Evolutionary conservation across 2,329 filamentous ascomycete species (phyloP), one percentile per base, ranked within the genome.

Genomic region (Colletotrichum horii): DNA sequence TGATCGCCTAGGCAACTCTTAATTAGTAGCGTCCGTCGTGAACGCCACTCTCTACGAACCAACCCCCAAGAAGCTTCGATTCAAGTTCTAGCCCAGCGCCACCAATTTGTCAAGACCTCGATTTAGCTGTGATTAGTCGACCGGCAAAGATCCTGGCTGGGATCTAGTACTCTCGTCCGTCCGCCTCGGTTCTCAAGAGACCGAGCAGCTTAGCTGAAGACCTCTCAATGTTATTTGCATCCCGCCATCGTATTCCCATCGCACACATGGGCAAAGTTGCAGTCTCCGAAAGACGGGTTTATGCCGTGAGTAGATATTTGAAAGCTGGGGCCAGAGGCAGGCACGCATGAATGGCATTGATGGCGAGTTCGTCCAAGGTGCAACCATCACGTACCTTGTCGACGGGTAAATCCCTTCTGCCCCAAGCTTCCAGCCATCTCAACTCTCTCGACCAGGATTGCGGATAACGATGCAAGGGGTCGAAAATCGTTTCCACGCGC

Each of bases 311-410:
- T 34, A 28, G 7, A 26, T n/a, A 14, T 19, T 22, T 11, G 43
- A 52, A 30, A 43, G 62, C 74, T 38, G 32, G 24, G 70, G 28
- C 48, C 58, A 65, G 28, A 6, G 19, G 30, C 19, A 65, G 69
- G 62, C 26, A 61, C 15, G 6, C 22, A 34, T 16, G 22, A 28
- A 22, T 28, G 36, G 26, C 52, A 52, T 48, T 52, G 30, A 64
- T 48, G 22, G 55, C 62, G 32, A 36, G 70, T 74, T 74, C 74
- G 36, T 76, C 65, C 74, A 38, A 74, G 65, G 74, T 69, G 22
- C 30, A 26, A 19, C n/a, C 28, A 56, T 22, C 71, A 66, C 61
- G 26, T 24, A 48, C 55, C 52, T 52, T 52, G 43, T 52, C 12
- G 30, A 24, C 34, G 56, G 70, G 32, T 48, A 26, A 69, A 61